Evolutionary conservation across 208 protist genomes (phyloP), one percentile per base, ranked within the genome.

Genomic region (Acanthamoeba healyi): DNA sequence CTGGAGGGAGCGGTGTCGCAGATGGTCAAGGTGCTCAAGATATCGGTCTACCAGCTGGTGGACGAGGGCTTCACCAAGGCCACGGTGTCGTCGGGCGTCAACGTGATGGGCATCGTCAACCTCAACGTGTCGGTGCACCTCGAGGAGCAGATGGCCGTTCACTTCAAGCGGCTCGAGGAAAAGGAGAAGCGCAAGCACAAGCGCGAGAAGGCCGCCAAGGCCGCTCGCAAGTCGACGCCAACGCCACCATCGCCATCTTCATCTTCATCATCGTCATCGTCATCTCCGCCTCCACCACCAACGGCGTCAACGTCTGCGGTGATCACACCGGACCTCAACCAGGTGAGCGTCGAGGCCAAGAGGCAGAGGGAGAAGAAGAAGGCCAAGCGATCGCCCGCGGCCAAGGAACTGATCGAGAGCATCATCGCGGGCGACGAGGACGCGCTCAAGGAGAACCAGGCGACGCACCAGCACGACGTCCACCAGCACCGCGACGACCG

Each of bases 11-110:
- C 67, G 32, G 67, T 77, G 24, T 77, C 67, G 67, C 67, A 77
- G 67, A 77, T 77, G 67, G 67, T 77, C 67, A 77, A 77, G 67
- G 67, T 77, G 38, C 67, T 77, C 67, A 77, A 77, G 67, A 32
- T 77, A 1, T 77, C 67, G 7, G 67, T 77, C 6, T 77, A 77
- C 34, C 36, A 77, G 38, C 67, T 77, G 67, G 67, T 77, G 67
- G 67, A 77, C 38, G 67, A 77, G 67, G 67, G 67, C 67, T 77
- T 77, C 67, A 77, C 67, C 67, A 77, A 77, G 67, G 67, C 67
- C 34, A 77, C 67, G 67, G 67, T 77, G 10, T 77, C 67, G 38
- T 77, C 67, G 24, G 67, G 67, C 29, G 67, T 77, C 7, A 77
- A 77, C 29, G 67, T 77, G 67, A 77, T 77, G 67, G 67, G 67